Evolutionary conservation across 495 filamentous ascomycete species (phyloP).

Genomic region (Acidomyces sp.): DNA sequence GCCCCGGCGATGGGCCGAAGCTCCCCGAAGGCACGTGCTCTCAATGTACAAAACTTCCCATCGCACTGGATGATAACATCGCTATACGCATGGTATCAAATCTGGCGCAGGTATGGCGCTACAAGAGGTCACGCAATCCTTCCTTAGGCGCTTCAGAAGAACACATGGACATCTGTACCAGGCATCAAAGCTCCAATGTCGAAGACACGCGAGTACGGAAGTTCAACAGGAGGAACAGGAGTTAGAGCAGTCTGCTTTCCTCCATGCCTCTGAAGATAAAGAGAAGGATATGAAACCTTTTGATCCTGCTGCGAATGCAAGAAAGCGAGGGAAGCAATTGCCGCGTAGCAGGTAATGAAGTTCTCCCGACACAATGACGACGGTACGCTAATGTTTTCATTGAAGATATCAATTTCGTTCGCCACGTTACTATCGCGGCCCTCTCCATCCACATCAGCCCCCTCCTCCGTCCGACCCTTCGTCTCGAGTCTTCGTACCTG

Average conservation of each 20-base stretch:
- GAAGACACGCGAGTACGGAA: slow-evolving; percentile 14
- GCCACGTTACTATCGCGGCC: slow-evolving; percentile 86
- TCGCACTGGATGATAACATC: no score
- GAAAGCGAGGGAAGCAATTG: slow-evolving; percentile 41
- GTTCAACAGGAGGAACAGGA: slow-evolving; percentile 17
- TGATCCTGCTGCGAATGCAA: slow-evolving; percentile 43
- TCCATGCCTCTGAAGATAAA: slow-evolving; percentile 25
- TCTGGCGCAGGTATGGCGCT: slow-evolving; percentile 6
- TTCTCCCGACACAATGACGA: slow-evolving; percentile 8
- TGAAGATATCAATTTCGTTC: slow-evolving; percentile 80
- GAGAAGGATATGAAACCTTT: slow-evolving; percentile 35
- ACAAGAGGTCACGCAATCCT: slow-evolving; percentile 14
- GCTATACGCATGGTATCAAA: no score
- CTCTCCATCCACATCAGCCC: slow-evolving; percentile 80
- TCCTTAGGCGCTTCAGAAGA: slow-evolving; percentile 11
- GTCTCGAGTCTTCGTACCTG: slow-evolving; percentile 80
- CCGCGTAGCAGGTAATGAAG: slow-evolving; percentile 52
- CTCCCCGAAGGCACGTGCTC: no score
- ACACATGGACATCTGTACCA: neutral
- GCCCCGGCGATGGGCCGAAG: no score
- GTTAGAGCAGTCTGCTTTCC: slow-evolving; percentile 29
- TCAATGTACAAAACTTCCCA: no score
- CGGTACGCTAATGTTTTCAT: neutral
- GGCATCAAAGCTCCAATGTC: slow-evolving; percentile 21
- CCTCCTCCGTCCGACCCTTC: slow-evolving; percentile 70